Evolutionary conservation across 306 rosid genomes (phyloP), one percentile per base, ranked within the genome.

Genomic region (Quercus agrifolia): DNA sequence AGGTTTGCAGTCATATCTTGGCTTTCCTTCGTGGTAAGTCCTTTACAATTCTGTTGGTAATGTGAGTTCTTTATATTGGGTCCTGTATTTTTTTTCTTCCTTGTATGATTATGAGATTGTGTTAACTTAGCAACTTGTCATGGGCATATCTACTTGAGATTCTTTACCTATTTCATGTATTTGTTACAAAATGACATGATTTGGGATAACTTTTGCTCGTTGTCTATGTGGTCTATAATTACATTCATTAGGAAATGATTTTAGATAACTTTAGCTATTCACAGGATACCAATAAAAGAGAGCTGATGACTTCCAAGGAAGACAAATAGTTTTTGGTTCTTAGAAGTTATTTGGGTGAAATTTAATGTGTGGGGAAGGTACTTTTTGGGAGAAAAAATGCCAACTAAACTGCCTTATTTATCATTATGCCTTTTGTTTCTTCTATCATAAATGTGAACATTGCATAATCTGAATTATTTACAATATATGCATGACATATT

Each of bases 1-100:
- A 28, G 30, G 30, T 28, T 28, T 28, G 30, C 30, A 28, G 30
- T 28, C 30, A 28, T 28, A 28, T 41, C 49, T 41, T 41, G 49
- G 49, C 49, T 41, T 41, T 28, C 30, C 30, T 3, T 2, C 49
- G 49, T 41, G 49, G 11, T 41, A 41, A 41, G 49, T 41, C 49
- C 49, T 41, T 41, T 41, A 41, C 49, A 41, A 41, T 12, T 41
- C 11, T 41, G 49, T 41, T 41, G 49, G 49, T 41, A 41, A 41
- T 41, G 8, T 95, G 80, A 85, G 90, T 70, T 59, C 71, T 46
- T 27, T 75, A 33, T 41, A 41, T 41, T 41, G 8, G 71, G 46
- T 30, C 31, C 31, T 66, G 44, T 14, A 17, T 66, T 31, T 1
- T 30, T 30, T 18, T 17, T 18, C 21, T 33, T 18, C 25, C 49